Evolutionary conservation across 2,329 filamentous ascomycete species (phyloP), one percentile per base, ranked within the genome.

Genomic region (Claviceps sp.): DNA sequence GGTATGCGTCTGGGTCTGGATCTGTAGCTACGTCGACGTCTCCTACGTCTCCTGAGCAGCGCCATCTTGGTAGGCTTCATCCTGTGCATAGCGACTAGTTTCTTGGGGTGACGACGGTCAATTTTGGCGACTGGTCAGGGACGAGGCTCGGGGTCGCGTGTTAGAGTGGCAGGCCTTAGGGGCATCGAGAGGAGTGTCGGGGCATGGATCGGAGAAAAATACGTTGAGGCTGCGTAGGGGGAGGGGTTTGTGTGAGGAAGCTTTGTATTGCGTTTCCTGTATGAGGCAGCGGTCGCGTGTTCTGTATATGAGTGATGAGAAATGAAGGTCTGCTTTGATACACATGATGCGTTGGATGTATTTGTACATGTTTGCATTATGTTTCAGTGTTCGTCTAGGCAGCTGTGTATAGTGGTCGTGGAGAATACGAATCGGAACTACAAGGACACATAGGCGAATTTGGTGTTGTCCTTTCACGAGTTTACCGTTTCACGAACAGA

Each of bases 131-230:
- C 73, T 22, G 65, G 74, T 8, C 73, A 75, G 56, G 76, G 69
- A 34, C 61, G 70, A 1, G 70, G 71, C 3, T 73, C 77, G 57
- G 73, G 78, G 30, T 61, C 60, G 10, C 77, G 76, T 55, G 73
- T 75, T 38, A 73, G 56, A 66, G 65, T 24, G 26, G 24, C 46
- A 67, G 70, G 59, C 52, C 34, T 48, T 58, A 62, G 1, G 10
- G 50, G 39, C 3, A 14, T 10, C 5, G 19, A 8, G 8, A 10
- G 8, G 17, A 10, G 41, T 10, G 57, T 51, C 66, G 70, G 59
- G 39, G 51, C 58, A 62, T 13, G 51, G 42, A 14, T 16, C 55
- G 17, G 50, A 68, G 13, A 68, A 68, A 57, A 68, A 66, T 53
- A 56, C 62, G 30, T 63, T 64, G 19, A 68, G 65, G 4, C 57